These are phyloP conservation scores for Aspergillus ruber DNA, from an alignment of 2,329 filamentous ascomycete genomes.

Conservation along the genomic window DNA sequence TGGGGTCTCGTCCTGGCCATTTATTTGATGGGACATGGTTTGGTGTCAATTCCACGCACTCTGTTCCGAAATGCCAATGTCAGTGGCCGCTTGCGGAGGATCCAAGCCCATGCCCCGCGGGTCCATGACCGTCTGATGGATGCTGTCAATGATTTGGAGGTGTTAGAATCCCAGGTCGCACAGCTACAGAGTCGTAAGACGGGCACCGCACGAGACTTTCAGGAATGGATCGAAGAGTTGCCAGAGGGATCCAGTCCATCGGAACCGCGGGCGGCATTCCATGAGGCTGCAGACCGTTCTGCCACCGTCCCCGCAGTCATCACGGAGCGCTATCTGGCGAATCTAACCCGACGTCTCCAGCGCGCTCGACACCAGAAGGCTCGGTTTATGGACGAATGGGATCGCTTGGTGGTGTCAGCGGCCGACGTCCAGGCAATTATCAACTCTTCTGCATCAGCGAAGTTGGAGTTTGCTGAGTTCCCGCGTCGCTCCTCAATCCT, in stretches of 20 bases:
- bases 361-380: constrained; percentile 76
- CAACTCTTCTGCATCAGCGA: constrained; percentile 73
- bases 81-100: constrained; percentile 62
- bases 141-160: constrained; percentile 69
- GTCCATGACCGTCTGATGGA: constrained; percentile 85
- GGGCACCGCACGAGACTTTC: constrained; percentile 66
- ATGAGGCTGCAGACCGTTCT: constrained; percentile 26
- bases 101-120: constrained; percentile 73
- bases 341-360: constrained; percentile 74
- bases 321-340: constrained; percentile 87
- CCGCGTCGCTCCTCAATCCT: constrained; percentile 51
- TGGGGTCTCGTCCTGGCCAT: constrained; percentile 90
- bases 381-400: constrained; percentile 82
- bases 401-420: constrained; percentile 66
- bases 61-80: constrained; percentile 75
- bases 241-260: constrained; percentile 67
- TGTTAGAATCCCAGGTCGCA: constrained; percentile 71
- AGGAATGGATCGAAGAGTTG: constrained; percentile 94
- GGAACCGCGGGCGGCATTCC: constrained; percentile 46
- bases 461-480: constrained; percentile 64
- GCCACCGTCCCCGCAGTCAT: constrained; percentile 66
- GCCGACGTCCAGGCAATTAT: constrained; percentile 72
- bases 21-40: constrained; percentile 93
- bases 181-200: constrained; percentile 76
- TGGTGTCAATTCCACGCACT: constrained; percentile 80